Percentiles rank a stretch among this genome's conserved stretches.
Evolutionary conservation across 1,284 basidiomycete species (phyloP).

Genomic region (Apiotrichum akiyoshidainum): DNA sequence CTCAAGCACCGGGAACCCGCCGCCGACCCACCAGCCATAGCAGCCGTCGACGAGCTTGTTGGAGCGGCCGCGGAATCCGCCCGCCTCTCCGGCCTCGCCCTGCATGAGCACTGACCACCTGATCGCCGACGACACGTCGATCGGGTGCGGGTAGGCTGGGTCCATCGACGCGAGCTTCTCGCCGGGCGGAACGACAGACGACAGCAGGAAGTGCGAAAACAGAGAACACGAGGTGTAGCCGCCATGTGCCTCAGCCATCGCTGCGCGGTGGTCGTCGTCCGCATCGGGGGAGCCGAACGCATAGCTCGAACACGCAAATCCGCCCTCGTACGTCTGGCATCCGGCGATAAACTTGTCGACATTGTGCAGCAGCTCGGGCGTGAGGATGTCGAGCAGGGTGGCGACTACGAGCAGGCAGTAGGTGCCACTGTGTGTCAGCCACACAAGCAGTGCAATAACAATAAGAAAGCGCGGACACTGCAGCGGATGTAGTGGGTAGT

Average conservation of each 20-base stretch:
- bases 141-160: slow-evolving; percentile 45
- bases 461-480: too few species aligned
- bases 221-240: slow-evolving; percentile 94
- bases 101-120: slow-evolving; percentile 89
- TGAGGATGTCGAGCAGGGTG: slow-evolving; percentile 72
- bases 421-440: slow-evolving; percentile 57
- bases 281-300: slow-evolving; percentile 30
- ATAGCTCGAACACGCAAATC: slow-evolving; percentile 75
- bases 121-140: slow-evolving; percentile 64
- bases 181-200: slow-evolving; percentile 20
- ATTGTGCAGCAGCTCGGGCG: slow-evolving; percentile 71
- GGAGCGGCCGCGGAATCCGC: slow-evolving; percentile 87
- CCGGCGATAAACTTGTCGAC: slow-evolving; percentile 54
- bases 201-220: slow-evolving; percentile 74
- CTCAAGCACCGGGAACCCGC: slow-evolving; percentile 76
- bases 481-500: slow-evolving; percentile 10
- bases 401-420: slow-evolving; percentile 74
- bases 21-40: slow-evolving; percentile 98
- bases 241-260: slow-evolving; percentile 89
- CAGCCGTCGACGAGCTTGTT: slow-evolving; percentile 99
- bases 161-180: slow-evolving; percentile 16
- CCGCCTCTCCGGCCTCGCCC: slow-evolving; percentile 74
- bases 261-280: slow-evolving; percentile 36
- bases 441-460: too few species aligned
- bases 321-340: slow-evolving; percentile 98